A percentile compares a stretch with the other conserved stretches of the same genome.
These are phyloP conservation scores for Cryphonectria nitschkei DNA, from an alignment of 2,329 filamentous ascomycete genomes.

Conservation along the genomic window DNA sequence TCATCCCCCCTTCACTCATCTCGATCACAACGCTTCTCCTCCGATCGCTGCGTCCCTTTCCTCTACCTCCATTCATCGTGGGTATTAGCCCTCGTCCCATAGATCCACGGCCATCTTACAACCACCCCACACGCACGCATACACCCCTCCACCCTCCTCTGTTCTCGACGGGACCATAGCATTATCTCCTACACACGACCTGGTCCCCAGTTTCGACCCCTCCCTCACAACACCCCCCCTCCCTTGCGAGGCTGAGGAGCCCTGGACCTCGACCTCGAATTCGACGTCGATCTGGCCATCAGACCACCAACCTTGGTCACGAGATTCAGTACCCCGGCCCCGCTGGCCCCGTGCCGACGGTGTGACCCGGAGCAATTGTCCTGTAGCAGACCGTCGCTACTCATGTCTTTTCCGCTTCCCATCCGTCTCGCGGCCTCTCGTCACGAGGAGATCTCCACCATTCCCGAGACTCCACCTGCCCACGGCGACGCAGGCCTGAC, in stretches of 20 bases:
- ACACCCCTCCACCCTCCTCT: background rate
- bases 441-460: constrained; percentile 11
- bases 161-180: background rate
- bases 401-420: constrained; percentile 26
- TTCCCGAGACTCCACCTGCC: constrained; percentile 6
- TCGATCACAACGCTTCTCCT: constrained; percentile 13
- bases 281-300: background rate
- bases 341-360: constrained; percentile 13
- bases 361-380: constrained; percentile 14
- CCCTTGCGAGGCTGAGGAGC: background rate
- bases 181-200: background rate
- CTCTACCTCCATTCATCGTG: background rate
- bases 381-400: background rate
- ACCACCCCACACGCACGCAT: no score
- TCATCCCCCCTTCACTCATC: background rate
- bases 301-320: background rate
- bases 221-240: no score
- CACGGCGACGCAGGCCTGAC: background rate
- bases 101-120: background rate
- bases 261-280: background rate
- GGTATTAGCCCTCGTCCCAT: constrained; percentile 5
- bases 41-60: constrained; percentile 14
- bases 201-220: background rate
- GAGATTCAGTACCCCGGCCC: constrained; percentile 8
- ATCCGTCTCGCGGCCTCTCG: constrained; percentile 21